Conservation (phyloP, 2,329 filamentous ascomycete genomes). For the Trichophyton simii region DNA sequence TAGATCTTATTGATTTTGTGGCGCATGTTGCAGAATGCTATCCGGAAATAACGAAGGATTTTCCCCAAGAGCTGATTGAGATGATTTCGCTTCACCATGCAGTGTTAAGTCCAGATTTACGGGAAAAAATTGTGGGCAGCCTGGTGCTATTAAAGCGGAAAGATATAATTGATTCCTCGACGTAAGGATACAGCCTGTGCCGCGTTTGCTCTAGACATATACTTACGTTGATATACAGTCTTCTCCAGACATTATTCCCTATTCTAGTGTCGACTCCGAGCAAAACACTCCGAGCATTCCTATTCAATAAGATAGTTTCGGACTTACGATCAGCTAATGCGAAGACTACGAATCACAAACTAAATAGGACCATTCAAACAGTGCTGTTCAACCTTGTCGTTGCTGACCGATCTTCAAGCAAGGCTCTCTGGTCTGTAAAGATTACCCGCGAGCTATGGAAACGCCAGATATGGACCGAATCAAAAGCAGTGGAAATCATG, state of each 20-base stretch:
- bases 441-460: constrained; percentile 94
- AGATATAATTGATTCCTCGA: constrained; percentile 75
- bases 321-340: constrained; percentile 80
- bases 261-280: constrained; percentile 84
- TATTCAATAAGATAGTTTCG: constrained; percentile 84
- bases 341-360: constrained; percentile 76
- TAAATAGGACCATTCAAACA: constrained; percentile 87
- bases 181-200: constrained; percentile 25
- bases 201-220: background rate
- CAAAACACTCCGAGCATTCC: constrained; percentile 69
- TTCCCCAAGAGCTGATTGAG: constrained; percentile 67
- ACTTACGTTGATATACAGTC: constrained; percentile 20
- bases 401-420: constrained; percentile 69
- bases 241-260: constrained; percentile 87
- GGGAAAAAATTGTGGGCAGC: constrained; percentile 89
- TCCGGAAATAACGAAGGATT: constrained; percentile 62
- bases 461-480: constrained; percentile 87
- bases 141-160: constrained; percentile 80
- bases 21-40: constrained; percentile 92
- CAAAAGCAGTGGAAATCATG: constrained; percentile 95
- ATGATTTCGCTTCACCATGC: constrained; percentile 75
- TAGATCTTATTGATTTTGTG: constrained; percentile 85
- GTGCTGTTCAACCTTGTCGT: constrained; percentile 85
- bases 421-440: constrained; percentile 91
- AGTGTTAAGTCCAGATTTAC: constrained; percentile 65